Evolutionary conservation across 106 monocot genomes (phyloP), one percentile per base, ranked within the genome.

Genomic region (Acorus gramineus): DNA sequence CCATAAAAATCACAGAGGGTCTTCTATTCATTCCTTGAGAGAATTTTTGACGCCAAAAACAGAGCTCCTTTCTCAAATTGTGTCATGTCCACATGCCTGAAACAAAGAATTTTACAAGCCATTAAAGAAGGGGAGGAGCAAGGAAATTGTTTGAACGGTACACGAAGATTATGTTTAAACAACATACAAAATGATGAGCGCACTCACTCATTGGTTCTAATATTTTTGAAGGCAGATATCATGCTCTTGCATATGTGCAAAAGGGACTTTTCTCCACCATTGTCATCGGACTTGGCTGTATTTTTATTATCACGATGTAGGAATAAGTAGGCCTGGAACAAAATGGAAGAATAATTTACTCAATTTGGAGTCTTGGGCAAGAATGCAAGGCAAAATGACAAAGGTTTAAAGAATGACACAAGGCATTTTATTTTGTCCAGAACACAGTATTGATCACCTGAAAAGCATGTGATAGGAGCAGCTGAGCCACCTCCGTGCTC

Each of bases 381-480:
- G 28, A 28, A 28, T 28, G 28, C 28, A 28, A 28, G 28, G 28
- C 28, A 28, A 28, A 28, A 28, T 28, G 28, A 28, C 1, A 28
- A 28, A 28, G 28, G 28, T 28, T 28, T 28, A 28, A 28, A 28
- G 28, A 28, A 28, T 1, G 28, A 28, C 28, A 28, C 28, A 28
- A 28, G 28, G 28, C 28, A 28, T 28, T 28, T 28, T 28, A 28
- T 28, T 28, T 28, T 28, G 28, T 28, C 28, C 28, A 28, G 28
- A 28, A 28, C 28, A 28, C 28, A 28, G 28, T 28, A 63, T 62
- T 3, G 6, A 56, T 66, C 67, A 86, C 91, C 86, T 91, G 86
- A 69, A 84, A 86, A 14, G 78, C 76, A 79, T 91, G 79, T 63
- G 73, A 81, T 63, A 91, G 70, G 28, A 91, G 86, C 42, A 81